Evolutionary conservation across 257 asterid genomes (phyloP), one percentile per base, ranked within the genome.

Genomic region (Nicotiana tabacum): DNA sequence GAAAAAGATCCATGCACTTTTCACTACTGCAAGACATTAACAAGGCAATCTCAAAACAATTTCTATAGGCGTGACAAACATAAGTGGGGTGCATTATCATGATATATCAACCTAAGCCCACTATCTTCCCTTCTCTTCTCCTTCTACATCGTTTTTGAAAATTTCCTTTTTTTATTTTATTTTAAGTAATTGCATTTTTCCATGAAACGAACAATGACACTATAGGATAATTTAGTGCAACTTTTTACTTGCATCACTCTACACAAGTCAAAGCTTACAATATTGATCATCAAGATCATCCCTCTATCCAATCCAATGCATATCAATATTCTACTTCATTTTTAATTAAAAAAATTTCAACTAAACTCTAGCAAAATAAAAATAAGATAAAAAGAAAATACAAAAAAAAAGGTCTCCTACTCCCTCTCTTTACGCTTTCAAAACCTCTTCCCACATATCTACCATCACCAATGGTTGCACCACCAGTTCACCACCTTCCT

Each of bases 81-180:
- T 77, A 83, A 92, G 95, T 95, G 96, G 97, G 94, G 93, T 90
- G 97, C 97, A 90, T 87, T 89, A 93, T 95, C 89, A 93, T 93
- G 90, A 90, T 89, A 86, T 88, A 84, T 85, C 84, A 88, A 87
- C 85, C 87, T 88, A 82, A 89, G 56, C 17, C 87, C 88, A 81
- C 85, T 86, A 80, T 76, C 72, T 39, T 80, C 70, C 86, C 85
- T 68, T 67, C 76, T 83, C 87, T 35, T 83, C 84, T 12, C 24
- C 43, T 60, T 18, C 77, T 80, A 39, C 33, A 57, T 72, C 81
- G 27, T 15, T 58, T 68, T 46, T 21, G 35, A 4, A 64, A 27
- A 27, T 24, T 64, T 62, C 5, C 17, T 4, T 5, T 29, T 33
- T 21, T 21, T 32, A 32, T 32, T 64, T 53, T 24, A 29, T 35